Evolutionary conservation across 2,329 filamentous ascomycete genomes (phyloP).

Genomic region (Ophiocordyceps camponoti-leonardi): DNA sequence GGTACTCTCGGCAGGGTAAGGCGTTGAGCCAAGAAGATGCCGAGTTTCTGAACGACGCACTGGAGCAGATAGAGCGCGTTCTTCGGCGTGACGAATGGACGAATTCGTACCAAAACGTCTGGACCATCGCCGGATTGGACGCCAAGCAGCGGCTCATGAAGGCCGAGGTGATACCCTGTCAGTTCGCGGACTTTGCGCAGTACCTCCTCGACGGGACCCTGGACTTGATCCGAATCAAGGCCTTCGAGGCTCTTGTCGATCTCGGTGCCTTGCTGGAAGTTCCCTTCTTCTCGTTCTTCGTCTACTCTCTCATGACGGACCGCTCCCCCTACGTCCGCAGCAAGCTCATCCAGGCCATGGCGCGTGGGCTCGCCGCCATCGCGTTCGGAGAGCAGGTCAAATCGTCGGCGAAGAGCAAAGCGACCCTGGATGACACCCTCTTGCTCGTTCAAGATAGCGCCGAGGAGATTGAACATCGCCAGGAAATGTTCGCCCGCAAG

Average conservation of each 20-base stretch:
- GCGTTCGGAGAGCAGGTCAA: slow-evolving; percentile 44
- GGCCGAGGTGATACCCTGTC: slow-evolving; percentile 37
- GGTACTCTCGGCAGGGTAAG: slow-evolving; percentile 25
- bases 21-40: slow-evolving; percentile 26
- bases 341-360: slow-evolving; percentile 40
- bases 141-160: slow-evolving; percentile 48
- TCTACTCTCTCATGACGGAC: slow-evolving; percentile 43
- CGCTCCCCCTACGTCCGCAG: slow-evolving; percentile 45
- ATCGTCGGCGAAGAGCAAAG: slow-evolving; percentile 20
- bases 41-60: slow-evolving; percentile 31
- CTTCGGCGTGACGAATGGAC: slow-evolving; percentile 53
- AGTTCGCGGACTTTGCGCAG: slow-evolving; percentile 39
- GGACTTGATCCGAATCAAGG: slow-evolving; percentile 47
- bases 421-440: slow-evolving; percentile 17
- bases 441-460: slow-evolving; percentile 25
- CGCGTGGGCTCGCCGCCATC: slow-evolving; percentile 41
- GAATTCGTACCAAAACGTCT: slow-evolving; percentile 49
- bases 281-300: slow-evolving; percentile 35
- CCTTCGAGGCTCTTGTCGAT: slow-evolving; percentile 45
- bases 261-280: slow-evolving; percentile 42
- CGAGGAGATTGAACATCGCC: slow-evolving; percentile 37
- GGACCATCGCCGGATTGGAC: slow-evolving; percentile 43
- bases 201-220: slow-evolving; percentile 48
- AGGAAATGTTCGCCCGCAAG: slow-evolving; percentile 47
- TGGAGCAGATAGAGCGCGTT: slow-evolving; percentile 50